These are phyloP conservation scores for Teratosphaeria gauchensis DNA, from an alignment of 2,329 filamentous ascomycete species.

Conservation along the genomic window DNA sequence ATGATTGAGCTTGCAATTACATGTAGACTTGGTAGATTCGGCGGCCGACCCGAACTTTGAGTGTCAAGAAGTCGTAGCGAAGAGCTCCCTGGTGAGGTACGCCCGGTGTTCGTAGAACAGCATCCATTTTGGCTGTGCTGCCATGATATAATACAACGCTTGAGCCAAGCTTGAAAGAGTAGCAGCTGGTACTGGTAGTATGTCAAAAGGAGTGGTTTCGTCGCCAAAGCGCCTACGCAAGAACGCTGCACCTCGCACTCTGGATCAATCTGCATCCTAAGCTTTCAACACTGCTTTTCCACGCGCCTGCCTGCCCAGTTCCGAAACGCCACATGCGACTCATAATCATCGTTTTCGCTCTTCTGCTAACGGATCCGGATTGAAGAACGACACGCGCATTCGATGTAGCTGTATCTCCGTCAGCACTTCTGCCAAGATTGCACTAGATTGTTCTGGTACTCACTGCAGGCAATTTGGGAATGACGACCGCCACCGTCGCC, in stretches of 20 bases:
- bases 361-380: slow-evolving; percentile 15
- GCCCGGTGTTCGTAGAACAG: neutral
- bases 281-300: neutral
- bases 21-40: no score
- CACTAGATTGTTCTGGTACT: slow-evolving; percentile 31
- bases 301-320: neutral
- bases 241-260: neutral
- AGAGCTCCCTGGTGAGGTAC: no score
- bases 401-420: slow-evolving; percentile 25
- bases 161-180: neutral
- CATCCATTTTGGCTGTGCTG: neutral
- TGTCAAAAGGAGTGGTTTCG: neutral
- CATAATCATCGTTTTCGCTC: neutral
- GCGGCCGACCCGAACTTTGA: no score
- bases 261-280: neutral
- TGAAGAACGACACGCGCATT: slow-evolving; percentile 28
- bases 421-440: slow-evolving; percentile 1
- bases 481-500: slow-evolving; percentile 82
- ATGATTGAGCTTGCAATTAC: no score
- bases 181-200: neutral
- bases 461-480: slow-evolving; percentile 93
- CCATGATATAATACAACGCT: neutral
- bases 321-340: neutral
- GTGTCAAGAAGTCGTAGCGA: no score
- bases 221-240: neutral